A percentile compares a stretch with the other conserved stretches of the same genome.
Conservation (phyloP, 805 yeast genomes). For the Wickerhamiella spandovensis region DNA sequence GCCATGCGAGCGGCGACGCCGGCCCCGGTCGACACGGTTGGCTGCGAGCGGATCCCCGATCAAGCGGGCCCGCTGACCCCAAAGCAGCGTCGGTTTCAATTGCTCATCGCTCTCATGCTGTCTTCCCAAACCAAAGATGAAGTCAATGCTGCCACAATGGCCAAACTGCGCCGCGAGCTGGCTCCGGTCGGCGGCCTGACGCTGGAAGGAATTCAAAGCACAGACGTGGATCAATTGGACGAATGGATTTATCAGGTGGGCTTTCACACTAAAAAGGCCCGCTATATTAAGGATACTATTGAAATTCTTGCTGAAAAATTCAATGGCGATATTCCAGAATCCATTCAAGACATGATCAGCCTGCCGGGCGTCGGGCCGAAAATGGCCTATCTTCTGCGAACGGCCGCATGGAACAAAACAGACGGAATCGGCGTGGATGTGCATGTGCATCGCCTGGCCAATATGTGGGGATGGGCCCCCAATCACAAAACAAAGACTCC, state of each 20-base stretch:
- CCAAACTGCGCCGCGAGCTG: slow-evolving; percentile 39
- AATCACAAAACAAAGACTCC: slow-evolving; percentile 42
- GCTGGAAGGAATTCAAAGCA: slow-evolving; percentile 18
- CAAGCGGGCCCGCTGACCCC: slow-evolving; percentile 17
- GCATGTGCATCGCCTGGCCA: slow-evolving; percentile 70
- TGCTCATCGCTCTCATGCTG: slow-evolving; percentile 68
- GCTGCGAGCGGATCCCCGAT: slow-evolving; percentile 53
- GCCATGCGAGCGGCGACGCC: slow-evolving; percentile 48
- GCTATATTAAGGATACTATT: slow-evolving; percentile 50
- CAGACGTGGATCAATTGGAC: slow-evolving; percentile 44
- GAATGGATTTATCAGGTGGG: slow-evolving; percentile 66
- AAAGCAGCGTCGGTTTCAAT: slow-evolving; percentile 47
- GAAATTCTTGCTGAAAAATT: slow-evolving; percentile 36
- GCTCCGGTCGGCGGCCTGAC: slow-evolving; percentile 29
- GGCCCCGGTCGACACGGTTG: slow-evolving; percentile 86
- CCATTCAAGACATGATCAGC: slow-evolving; percentile 46
- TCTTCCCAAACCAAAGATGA: slow-evolving; percentile 91
- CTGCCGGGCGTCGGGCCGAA: slow-evolving; percentile 94
- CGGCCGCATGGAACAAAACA: slow-evolving; percentile 63
- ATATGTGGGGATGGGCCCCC: slow-evolving; percentile 69
- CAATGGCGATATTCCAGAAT: slow-evolving; percentile 59
- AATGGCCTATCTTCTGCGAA: slow-evolving; percentile 76
- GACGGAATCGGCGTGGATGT: slow-evolving; percentile 91
- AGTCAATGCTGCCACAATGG: slow-evolving; percentile 62
- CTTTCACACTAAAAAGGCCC: slow-evolving; percentile 70